phyloP scores from a whole-genome alignment of 495 filamentous ascomycete genomes.

The Aspergillus kassunensis region DNA sequence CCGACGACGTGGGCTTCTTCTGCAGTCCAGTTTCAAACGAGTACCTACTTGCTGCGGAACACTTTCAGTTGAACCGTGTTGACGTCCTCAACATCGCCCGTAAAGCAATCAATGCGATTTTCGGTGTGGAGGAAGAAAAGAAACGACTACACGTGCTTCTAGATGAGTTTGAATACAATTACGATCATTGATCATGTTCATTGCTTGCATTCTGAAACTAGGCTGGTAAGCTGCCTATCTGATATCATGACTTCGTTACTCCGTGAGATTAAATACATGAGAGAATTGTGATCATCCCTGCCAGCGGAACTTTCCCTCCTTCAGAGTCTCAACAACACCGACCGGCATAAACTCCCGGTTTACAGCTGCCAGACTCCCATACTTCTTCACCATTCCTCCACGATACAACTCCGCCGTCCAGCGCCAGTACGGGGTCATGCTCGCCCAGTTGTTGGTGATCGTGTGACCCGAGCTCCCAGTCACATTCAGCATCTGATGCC shows the following conservation, averaged over 20 bases:
- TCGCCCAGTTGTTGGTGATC: slow-evolving; percentile 30
- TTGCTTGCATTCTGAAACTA: neutral
- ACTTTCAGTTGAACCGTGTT: slow-evolving; percentile 56
- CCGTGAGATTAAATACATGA: neutral
- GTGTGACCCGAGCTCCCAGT: slow-evolving; percentile 7
- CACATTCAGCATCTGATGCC: slow-evolving; percentile 24
- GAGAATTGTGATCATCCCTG: slow-evolving; percentile 39
- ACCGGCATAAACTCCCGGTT: slow-evolving; percentile 58
- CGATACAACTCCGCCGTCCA: slow-evolving; percentile 61
- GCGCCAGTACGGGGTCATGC: slow-evolving; percentile 56
- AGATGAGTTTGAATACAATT: slow-evolving; percentile 23
- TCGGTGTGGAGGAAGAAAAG: slow-evolving; percentile 61
- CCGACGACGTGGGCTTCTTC: slow-evolving; percentile 85
- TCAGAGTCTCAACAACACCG: slow-evolving; percentile 61
- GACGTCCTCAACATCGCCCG: slow-evolving; percentile 56
- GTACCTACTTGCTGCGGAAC: slow-evolving; percentile 66
- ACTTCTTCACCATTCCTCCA: slow-evolving; percentile 53
- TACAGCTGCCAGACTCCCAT: slow-evolving; percentile 61
- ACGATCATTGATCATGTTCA: slow-evolving; percentile 3
- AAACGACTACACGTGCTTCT: slow-evolving; percentile 50
- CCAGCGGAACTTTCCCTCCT: slow-evolving; percentile 57
- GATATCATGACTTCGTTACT: slow-evolving; percentile 2
- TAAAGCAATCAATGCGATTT: slow-evolving; percentile 58
- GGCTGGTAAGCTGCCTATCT: neutral
- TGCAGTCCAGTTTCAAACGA: slow-evolving; percentile 76